Evolutionary conservation across 805 yeast species (phyloP).

Genomic region (Scheffersomyces spartinae): DNA sequence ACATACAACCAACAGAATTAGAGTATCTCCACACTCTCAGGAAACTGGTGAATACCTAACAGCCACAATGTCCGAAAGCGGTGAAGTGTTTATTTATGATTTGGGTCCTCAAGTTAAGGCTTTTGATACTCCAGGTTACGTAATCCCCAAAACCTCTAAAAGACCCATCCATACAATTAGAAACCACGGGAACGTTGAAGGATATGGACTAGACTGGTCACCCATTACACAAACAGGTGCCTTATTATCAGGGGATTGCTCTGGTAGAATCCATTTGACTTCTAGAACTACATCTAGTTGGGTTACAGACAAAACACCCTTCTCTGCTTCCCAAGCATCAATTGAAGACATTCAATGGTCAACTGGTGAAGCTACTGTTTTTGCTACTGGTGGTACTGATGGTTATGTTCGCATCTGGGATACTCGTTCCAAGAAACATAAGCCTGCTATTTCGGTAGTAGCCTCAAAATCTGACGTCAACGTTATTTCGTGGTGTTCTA

Average conservation of each 20-base stretch:
- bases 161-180: constrained; percentile 75
- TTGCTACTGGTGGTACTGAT: constrained; percentile 90
- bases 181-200: constrained; percentile 90
- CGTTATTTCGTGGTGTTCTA: constrained; percentile 91
- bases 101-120: constrained; percentile 68
- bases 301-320: constrained; percentile 80
- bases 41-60: constrained; percentile 72
- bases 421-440: constrained; percentile 83
- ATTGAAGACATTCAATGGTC: constrained; percentile 98
- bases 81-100: constrained; percentile 82
- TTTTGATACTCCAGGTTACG: constrained; percentile 79
- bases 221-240: constrained; percentile 74
- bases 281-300: constrained; percentile 66
- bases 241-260: constrained; percentile 76
- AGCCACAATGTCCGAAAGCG: constrained; percentile 82
- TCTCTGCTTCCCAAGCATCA: constrained; percentile 55
- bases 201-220: constrained; percentile 96
- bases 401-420: constrained; percentile 95
- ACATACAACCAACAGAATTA: constrained; percentile 79
- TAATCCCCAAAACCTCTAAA: constrained; percentile 65
- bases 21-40: constrained; percentile 70
- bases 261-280: constrained; percentile 75
- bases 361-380: constrained; percentile 80
- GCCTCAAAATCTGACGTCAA: constrained; percentile 83
- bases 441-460: constrained; percentile 74